Evolutionary conservation across 371 early-diverging fungal species (phyloP), one percentile per base, ranked within the genome.

Genomic region (Mucor saturninus): DNA sequence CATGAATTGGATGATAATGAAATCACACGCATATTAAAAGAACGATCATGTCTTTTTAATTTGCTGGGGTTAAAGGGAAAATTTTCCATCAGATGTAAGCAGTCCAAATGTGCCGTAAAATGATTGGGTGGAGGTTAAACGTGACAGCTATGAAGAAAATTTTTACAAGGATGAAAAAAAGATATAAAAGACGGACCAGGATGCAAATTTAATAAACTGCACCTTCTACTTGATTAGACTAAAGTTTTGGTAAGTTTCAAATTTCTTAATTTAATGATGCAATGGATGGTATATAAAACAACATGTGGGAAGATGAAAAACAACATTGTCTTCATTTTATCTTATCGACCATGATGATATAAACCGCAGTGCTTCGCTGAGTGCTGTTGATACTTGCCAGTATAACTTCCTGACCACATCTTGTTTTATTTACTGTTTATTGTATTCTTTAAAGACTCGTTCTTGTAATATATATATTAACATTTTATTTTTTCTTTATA

Each of bases 341-440:
- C 74, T 67, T 73, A 73, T 73, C 74, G 74, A 73, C 74, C 74
- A 67, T 73, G 74, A 64, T 67, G 74, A 73, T 56, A 70, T 59
- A 73, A 73, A 49, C 74, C 74, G 71, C 74, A 70, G 71, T 64
- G 71, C 74, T 73, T 73, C 74, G 74, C 74, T 73, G 74, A 73
- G 74, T 65, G 71, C 71, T 70, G 74, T 70, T 67, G 74, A 73
- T 73, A 73, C 74, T 73, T 73, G 74, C 74, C 74, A 73, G 74
- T 73, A 73, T 73, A 73, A 67, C 63, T 70, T 65, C 74, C 74
- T 70, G 74, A 73, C 74, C 43, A 43, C 43, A 43, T 43, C 11
- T 43, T 43, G 15, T 43, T n/a, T 43, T 43, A n/a, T 43, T n/a
- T 43, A 43, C n/a, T 5, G 13, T 13, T 14, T 43, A 10, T n/a